Evolutionary conservation across 495 filamentous ascomycete genomes (phyloP).

Genomic region (Paragyromitra xinjiangensis): DNA sequence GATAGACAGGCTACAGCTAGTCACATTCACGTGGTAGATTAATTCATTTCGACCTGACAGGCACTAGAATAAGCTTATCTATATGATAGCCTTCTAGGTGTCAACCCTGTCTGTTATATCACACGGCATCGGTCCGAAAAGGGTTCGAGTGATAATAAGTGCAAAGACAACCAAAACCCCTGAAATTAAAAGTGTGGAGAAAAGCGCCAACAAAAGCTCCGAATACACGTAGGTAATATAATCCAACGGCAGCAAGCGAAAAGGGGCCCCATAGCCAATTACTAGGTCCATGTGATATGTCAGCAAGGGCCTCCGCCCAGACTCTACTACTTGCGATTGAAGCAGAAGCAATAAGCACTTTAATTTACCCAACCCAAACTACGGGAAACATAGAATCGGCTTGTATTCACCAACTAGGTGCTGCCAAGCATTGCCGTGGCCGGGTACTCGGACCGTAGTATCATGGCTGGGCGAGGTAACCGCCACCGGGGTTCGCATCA

Average conservation of each 20-base stretch:
- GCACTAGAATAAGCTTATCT: too few relatives aligned
- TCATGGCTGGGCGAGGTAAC: neutral
- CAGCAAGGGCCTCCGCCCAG: neutral
- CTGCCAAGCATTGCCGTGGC: neutral
- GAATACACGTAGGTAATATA: neutral
- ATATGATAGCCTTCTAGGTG: too few relatives aligned
- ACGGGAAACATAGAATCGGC: neutral
- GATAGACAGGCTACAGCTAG: neutral
- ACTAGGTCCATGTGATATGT: neutral
- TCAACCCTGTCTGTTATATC: neutral
- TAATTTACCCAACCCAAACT: neutral
- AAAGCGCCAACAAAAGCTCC: neutral
- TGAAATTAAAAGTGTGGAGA: neutral
- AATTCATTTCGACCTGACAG: neutral
- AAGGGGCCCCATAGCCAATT: too few relatives aligned
- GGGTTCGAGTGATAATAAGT: neutral
- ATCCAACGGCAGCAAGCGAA: neutral
- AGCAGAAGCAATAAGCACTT: neutral
- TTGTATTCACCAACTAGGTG: neutral
- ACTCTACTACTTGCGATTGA: neutral
- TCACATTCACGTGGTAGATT: neutral
- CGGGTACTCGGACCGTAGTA: slow-evolving; percentile 20
- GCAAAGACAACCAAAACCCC: neutral
- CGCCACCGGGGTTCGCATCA: slow-evolving; percentile 16
- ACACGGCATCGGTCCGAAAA: neutral